Base-by-base conservation (phyloP, 2,329 filamentous ascomycete genomes). In the Fusarium anguioides region DNA sequence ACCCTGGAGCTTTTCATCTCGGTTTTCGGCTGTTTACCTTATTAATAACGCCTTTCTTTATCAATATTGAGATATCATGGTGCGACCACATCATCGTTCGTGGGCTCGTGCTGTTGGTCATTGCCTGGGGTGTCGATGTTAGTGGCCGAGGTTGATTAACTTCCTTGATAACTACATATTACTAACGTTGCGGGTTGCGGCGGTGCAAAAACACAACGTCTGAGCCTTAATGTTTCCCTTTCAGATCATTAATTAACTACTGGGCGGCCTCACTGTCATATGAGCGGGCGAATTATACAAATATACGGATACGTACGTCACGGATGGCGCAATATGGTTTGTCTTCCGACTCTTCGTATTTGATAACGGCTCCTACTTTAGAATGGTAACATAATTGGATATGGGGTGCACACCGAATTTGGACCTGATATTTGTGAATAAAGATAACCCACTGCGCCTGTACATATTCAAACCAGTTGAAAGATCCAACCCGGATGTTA, bases 211-310 rank as follows among this genome's bases (percentile, higher is more conserved):
- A 20, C 17, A 63, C 24, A 44, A 24, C 33, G 56, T 29, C 27
- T 21, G 42, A 26, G 33, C 44, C 29, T 35, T 46, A 60, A 36
- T 33, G n/a, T 49, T 36, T 48, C n/a, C 27, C 9, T 17, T 44
- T 36, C 24, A 33, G 31, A 33, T 33, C 31, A 8, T 33, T 7
- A 17, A 33, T 17, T 15, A 17, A 33, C 8, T 15, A 39, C 29
- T 59, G 36, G 67, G 64, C 64, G 68, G 61, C 68, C 68, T 70
- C 68, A 57, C 64, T 56, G 51, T 54, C 67, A 70, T 63, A 68
- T 63, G 49, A 55, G 40, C 27, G 60, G 40, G 60, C 23, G 36
- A 46, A 42, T 31, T 18, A 15, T n/a, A 23, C 29, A 8, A 17
- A n/a, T 17, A 33, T 8, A 17, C 8, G 10, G 8, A 12, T 37